phyloP scores from a whole-genome alignment of 176 grass and related monocot species.

The Oryza longistaminata region DNA sequence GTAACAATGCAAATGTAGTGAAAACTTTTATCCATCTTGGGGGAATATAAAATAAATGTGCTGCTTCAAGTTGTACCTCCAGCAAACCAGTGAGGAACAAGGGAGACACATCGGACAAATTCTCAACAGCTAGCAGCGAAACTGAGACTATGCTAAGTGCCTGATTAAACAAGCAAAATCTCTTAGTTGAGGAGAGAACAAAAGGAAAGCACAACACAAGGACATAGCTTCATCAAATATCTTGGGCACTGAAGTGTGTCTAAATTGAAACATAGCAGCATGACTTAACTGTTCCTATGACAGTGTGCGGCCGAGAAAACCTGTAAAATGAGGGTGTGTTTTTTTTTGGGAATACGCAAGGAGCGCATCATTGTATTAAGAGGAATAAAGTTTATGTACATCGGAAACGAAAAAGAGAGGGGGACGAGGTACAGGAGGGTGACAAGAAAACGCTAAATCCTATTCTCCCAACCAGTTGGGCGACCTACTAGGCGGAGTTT shows the following conservation, averaged over 20 bases:
- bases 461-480: no score
- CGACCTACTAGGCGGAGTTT: no score
- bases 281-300: constrained; percentile 98
- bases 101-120: constrained; percentile 72
- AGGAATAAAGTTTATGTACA: no score
- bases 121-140: constrained; percentile 84
- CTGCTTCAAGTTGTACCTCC: constrained; percentile 56
- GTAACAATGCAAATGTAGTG: constrained; percentile 14
- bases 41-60: constrained; percentile 22
- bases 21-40: constrained; percentile 19
- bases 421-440: no score
- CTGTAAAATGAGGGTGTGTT: constrained; percentile 76
- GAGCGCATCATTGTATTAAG: no score
- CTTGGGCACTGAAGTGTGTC: neutral
- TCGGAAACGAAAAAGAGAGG: no score
- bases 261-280: constrained; percentile 29
- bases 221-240: constrained; percentile 3
- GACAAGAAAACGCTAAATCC: no score
- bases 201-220: neutral
- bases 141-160: constrained; percentile 95
- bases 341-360: no score
- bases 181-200: constrained; percentile 34
- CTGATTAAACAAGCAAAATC: constrained; percentile 52
- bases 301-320: constrained; percentile 91
- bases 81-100: constrained; percentile 84